Evolutionary conservation across 2,329 filamentous ascomycete species (phyloP), one percentile per base, ranked within the genome.

Genomic region (Fusarium virguliforme): DNA sequence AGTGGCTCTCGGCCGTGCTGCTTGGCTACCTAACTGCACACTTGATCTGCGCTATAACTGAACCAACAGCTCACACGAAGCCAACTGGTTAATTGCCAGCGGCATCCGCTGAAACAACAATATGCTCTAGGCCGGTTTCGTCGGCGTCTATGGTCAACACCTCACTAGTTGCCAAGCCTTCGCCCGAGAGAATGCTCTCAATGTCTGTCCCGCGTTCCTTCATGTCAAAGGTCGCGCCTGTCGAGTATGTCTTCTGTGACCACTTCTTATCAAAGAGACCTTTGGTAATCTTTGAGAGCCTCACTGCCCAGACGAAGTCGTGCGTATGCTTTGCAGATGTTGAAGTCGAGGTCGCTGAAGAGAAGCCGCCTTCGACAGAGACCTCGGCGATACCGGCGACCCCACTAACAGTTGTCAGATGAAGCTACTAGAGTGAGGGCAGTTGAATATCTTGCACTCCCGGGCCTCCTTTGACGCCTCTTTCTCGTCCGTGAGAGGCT

Each of bases 241-340:
- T 6, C 3, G 43, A 28, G 13, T n/a, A 48, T 4, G 24, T 28
- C 13, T 28, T 48, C 8, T 6, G 15, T 8, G 8, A n/a, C 43
- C 43, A 48, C 24, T 48, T 48, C 6, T 28, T 48, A 8, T 48
- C 43, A 48, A 48, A 48, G 2, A 48, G 24, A 28, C 43, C 43
- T 2, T 48, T 48, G 4, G 43, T 48, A 24, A 48, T 48, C 24
- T 48, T 48, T 10, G 26, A 48, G 15, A 48, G 43, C 43, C 43
- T 48, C 24, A 48, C 43, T 48, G 43, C 43, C 43, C 43, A 48
- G 8, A 48, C 8, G 5, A 48, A 48, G 43, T 48, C 43, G 24
- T 48, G 43, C 3, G 24, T 28, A 24, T 48, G 26, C 43, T 48
- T 48, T 48, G 43, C 43, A n/a, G 43, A 48, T 10, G 43, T 48